Percentiles rank a stretch among this genome's conserved stretches.
Conservation (phyloP, 208 protist species). For the Tritrichomonas foetus region DNA sequence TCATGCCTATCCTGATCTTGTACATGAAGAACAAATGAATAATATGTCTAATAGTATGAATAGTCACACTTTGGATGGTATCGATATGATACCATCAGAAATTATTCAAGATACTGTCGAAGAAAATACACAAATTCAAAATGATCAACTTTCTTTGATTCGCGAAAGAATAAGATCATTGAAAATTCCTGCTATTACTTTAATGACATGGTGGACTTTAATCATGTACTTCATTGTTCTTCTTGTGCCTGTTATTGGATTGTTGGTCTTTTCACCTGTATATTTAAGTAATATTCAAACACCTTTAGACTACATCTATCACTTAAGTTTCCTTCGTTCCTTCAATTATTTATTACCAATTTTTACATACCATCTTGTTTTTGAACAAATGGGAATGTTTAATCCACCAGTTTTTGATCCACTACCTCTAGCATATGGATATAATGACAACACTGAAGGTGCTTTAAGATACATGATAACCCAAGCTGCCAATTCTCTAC, state of each 20-base stretch:
- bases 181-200: too few species aligned
- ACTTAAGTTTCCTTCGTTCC: neutral
- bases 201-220: neutral
- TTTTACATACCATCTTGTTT: neutral
- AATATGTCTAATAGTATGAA: neutral
- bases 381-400: neutral
- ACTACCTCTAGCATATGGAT: too few species aligned
- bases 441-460: too few species aligned
- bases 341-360: neutral
- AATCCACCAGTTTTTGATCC: too few species aligned
- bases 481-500: too few species aligned
- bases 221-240: neutral
- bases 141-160: too few species aligned
- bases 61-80: neutral
- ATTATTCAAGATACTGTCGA: neutral
- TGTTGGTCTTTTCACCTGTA: neutral
- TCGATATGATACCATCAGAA: neutral
- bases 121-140: too few species aligned
- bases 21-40: neutral
- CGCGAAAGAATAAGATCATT: too few species aligned
- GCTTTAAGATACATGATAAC: too few species aligned
- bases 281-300: neutral
- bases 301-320: neutral
- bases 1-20: neutral
- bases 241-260: neutral